These are phyloP conservation scores for Pyrus hybrid DNA, from an alignment of 331 rosid species.

Conservation along the genomic window DNA sequence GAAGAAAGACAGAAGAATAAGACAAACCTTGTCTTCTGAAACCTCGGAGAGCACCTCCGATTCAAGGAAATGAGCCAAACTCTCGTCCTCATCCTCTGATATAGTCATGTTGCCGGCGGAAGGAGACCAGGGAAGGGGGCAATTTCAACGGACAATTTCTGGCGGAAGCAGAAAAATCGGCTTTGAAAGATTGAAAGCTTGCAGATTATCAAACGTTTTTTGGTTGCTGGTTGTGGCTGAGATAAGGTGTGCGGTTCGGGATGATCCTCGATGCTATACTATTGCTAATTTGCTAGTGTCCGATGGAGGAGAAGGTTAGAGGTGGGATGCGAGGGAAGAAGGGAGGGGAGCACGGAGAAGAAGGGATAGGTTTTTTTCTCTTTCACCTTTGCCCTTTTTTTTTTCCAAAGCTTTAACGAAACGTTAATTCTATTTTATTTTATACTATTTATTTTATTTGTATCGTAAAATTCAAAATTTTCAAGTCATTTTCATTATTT, in stretches of 20 bases:
- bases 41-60: slow-evolving; percentile 68
- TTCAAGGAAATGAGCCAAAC: slow-evolving; percentile 71
- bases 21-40: slow-evolving; percentile 46
- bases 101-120: slow-evolving; percentile 29
- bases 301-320: background rate
- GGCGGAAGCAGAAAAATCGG: background rate
- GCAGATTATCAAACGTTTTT: background rate
- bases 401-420: too few relatives aligned
- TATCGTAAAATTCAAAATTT: too few relatives aligned
- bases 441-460: too few relatives aligned
- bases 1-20: background rate
- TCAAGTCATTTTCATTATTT: too few relatives aligned
- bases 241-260: background rate
- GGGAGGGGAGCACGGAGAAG: too few relatives aligned
- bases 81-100: slow-evolving; percentile 79
- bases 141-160: background rate
- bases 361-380: background rate
- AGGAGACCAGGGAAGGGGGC: background rate
- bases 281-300: background rate
- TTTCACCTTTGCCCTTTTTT: too few relatives aligned
- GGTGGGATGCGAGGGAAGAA: background rate
- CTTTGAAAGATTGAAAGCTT: background rate
- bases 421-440: too few relatives aligned
- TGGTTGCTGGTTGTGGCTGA: background rate
- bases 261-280: background rate